Percentiles rank a stretch among this genome's conserved stretches.
Evolutionary conservation across 2,329 filamentous ascomycete species (phyloP).

Genomic region (Penicillium sp.): DNA sequence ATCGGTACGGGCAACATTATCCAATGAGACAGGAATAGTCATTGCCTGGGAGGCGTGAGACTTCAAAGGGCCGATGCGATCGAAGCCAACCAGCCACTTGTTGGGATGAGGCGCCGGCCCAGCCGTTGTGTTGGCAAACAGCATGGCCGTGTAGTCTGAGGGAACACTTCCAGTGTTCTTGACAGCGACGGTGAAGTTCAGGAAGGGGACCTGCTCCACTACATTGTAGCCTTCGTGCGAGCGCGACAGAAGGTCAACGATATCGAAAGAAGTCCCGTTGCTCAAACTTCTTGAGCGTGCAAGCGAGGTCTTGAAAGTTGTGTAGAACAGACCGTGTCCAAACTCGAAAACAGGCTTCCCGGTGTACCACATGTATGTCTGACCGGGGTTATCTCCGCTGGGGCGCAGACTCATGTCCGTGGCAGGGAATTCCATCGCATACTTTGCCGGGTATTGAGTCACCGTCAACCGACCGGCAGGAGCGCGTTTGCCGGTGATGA

Average conservation of each 20-base stretch:
- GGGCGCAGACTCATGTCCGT: constrained; percentile 45
- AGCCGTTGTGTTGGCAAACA: constrained; percentile 39
- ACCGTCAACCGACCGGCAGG: constrained; percentile 43
- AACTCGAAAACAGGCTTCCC: constrained; percentile 42
- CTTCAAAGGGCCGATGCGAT: constrained; percentile 30
- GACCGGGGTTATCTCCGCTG: constrained; percentile 38
- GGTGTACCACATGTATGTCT: constrained; percentile 48
- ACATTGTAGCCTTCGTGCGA: constrained; percentile 25
- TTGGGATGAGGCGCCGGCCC: constrained; percentile 43
- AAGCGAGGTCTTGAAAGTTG: constrained; percentile 34
- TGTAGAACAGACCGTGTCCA: constrained; percentile 47
- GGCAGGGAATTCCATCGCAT: constrained; percentile 41
- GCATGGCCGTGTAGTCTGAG: constrained; percentile 44
- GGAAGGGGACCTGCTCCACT: constrained; percentile 38
- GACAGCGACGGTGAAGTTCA: constrained; percentile 37
- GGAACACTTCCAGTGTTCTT: constrained; percentile 36
- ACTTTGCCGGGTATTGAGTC: constrained; percentile 43
- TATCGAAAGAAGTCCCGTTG: constrained; percentile 29
- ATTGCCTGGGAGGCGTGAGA: constrained; percentile 26
- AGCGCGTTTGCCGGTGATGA: constrained; percentile 42
- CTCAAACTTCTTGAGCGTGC: neutral
- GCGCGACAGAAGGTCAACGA: constrained; percentile 33
- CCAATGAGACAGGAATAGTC: constrained; percentile 38
- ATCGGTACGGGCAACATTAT: constrained; percentile 39
- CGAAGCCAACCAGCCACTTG: constrained; percentile 44